Evolutionary conservation across 495 filamentous ascomycete genomes (phyloP).

Genomic region (Trichoderma asperelloides): DNA sequence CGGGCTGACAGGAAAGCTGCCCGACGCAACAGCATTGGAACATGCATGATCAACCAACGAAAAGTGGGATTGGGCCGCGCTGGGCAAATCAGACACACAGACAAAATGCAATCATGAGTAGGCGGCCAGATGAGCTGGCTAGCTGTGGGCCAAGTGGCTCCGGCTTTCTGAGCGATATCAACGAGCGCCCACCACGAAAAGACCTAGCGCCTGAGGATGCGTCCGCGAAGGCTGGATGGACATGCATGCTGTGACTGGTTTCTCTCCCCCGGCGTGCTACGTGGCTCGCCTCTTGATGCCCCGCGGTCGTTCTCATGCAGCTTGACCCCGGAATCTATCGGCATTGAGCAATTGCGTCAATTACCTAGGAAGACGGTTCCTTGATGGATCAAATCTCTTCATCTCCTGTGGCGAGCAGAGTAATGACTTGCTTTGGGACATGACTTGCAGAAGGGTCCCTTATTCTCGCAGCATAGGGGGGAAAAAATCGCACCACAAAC

Average conservation of each 20-base stretch:
- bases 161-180: conserved; percentile 6
- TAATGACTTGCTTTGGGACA: neutral
- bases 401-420: neutral
- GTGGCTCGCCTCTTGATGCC: conserved; percentile 12
- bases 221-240: conserved; percentile 6
- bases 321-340: conserved; percentile 1
- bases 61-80: neutral
- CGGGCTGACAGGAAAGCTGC: conserved; percentile 6
- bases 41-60: conserved; percentile 7
- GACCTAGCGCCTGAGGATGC: neutral
- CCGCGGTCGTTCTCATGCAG: conserved; percentile 5
- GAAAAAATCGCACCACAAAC: neutral
- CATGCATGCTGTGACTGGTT: neutral
- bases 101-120: neutral
- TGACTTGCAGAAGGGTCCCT: neutral
- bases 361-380: neutral
- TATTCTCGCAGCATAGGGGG: neutral
- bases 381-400: neutral
- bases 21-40: neutral
- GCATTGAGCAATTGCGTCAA: neutral
- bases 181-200: neutral
- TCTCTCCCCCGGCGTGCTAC: conserved; percentile 5
- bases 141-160: conserved; percentile 6
- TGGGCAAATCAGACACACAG: neutral
- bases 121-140: conserved; percentile 6